Percentiles rank a stretch among this genome's conserved stretches.
phyloP scores from a whole-genome alignment of 257 asterid genomes.

The Solanum okadae region DNA sequence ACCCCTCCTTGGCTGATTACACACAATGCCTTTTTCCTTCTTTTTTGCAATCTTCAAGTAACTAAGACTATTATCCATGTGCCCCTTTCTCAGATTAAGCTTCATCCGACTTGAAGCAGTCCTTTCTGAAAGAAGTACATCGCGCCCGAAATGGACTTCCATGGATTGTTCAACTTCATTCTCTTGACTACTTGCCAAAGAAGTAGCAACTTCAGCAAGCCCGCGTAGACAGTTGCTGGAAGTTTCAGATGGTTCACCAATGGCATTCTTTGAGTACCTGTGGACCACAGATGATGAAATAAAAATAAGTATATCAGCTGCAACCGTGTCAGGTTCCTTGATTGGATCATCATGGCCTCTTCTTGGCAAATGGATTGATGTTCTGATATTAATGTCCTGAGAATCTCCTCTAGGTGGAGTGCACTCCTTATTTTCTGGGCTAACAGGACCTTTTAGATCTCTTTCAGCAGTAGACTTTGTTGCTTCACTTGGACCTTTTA shows the following conservation, averaged over 20 bases:
- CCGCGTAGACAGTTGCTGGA: conserved; percentile 19
- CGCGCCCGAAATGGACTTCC: conserved; percentile 7
- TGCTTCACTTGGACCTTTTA: not conserved
- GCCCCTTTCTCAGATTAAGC: conserved; percentile 1
- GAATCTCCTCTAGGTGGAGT: conserved; percentile 52
- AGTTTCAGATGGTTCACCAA: not conserved
- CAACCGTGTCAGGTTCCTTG: conserved; percentile 23
- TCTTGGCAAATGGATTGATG: conserved; percentile 6
- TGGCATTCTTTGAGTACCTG: not conserved
- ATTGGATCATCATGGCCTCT: not conserved
- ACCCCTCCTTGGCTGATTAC: conserved; percentile 10
- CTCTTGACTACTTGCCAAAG: conserved; percentile 17
- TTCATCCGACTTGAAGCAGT: not conserved
- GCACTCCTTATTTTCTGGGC: conserved; percentile 56
- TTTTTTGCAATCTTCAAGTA: not conserved
- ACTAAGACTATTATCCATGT: not conserved
- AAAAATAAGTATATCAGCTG: conserved; percentile 42
- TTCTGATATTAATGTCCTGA: conserved; percentile 19
- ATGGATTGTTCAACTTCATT: not conserved
- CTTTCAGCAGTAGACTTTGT: conserved; percentile 1
- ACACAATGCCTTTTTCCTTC: conserved; percentile 1
- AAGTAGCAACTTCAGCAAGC: conserved; percentile 58
- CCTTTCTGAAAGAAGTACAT: not conserved
- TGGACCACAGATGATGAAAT: conserved; percentile 20
- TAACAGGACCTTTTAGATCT: conserved; percentile 39